Percentiles rank a stretch among this genome's conserved stretches.
phyloP scores from a whole-genome alignment of 2,329 filamentous ascomycete species.

The Trichoderma polysporum region DNA sequence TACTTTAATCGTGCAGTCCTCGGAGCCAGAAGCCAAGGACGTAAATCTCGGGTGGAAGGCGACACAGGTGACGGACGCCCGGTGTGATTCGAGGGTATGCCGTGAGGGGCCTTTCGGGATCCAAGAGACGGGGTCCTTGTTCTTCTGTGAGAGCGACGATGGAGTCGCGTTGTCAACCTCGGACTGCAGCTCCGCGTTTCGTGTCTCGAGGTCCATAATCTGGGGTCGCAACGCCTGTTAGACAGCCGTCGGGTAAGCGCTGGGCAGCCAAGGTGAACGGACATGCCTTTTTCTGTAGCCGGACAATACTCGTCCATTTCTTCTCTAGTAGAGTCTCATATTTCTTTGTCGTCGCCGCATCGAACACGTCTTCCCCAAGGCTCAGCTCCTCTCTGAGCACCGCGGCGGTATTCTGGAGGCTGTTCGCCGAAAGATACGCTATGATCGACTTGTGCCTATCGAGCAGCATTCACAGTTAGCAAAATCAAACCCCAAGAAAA shows the following conservation, averaged over 20 bases:
- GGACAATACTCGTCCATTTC: constrained; percentile 96
- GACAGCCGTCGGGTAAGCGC: constrained; percentile 19
- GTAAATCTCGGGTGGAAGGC: constrained; percentile 95
- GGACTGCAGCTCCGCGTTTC: constrained; percentile 68
- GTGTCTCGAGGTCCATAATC: constrained; percentile 91
- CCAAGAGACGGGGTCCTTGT: constrained; percentile 83
- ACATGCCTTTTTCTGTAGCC: constrained; percentile 83
- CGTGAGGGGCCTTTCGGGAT: constrained; percentile 78
- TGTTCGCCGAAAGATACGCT: constrained; percentile 77
- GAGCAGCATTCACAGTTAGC: constrained; percentile 17
- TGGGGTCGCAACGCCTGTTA: constrained; percentile 36
- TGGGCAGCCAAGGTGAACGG: constrained; percentile 20
- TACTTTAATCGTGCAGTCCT: constrained; percentile 92
- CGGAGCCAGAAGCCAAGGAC: constrained; percentile 85
- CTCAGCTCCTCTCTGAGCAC: constrained; percentile 75
- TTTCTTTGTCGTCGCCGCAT: constrained; percentile 82
- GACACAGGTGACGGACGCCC: constrained; percentile 77
- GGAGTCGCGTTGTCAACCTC: constrained; percentile 83
- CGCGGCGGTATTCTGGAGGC: constrained; percentile 66
- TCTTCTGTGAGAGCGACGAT: constrained; percentile 70
- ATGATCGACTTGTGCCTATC: constrained; percentile 87
- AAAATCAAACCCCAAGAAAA: neutral
- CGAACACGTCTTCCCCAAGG: constrained; percentile 68
- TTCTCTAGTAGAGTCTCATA: constrained; percentile 94
- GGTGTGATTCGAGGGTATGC: constrained; percentile 80